These are phyloP conservation scores for Oxyria digyna DNA, from an alignment of 148 eudicot genomes.

Conservation along the genomic window DNA sequence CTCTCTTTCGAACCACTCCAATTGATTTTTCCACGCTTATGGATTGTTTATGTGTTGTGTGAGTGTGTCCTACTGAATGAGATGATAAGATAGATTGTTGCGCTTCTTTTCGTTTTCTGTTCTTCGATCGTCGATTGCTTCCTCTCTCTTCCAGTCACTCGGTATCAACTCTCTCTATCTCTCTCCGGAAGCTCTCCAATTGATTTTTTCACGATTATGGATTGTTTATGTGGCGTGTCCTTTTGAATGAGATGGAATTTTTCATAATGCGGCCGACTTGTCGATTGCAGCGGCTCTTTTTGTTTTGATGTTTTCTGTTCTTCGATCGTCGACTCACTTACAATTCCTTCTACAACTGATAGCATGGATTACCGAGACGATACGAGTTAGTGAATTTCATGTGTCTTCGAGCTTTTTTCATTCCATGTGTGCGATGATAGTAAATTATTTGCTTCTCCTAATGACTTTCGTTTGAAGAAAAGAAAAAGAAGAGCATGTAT, in stretches of 20 bases:
- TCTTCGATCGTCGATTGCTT: no score
- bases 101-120: no score
- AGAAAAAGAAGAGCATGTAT: no score
- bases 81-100: no score
- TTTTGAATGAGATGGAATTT: background rate
- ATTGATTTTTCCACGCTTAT: background rate
- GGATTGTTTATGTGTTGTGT: background rate
- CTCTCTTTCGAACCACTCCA: background rate
- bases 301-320: conserved; percentile 1
- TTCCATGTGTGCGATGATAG: background rate
- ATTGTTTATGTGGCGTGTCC: background rate
- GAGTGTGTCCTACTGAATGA: background rate
- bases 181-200: background rate
- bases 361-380: background rate
- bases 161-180: background rate
- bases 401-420: background rate
- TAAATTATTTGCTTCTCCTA: background rate
- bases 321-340: background rate
- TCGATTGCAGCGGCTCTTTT: background rate
- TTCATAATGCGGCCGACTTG: background rate
- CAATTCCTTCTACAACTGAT: background rate
- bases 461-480: background rate
- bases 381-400: background rate
- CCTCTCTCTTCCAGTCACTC: background rate
- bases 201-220: background rate